These are phyloP conservation scores for Globisporangium canariense DNA, from an alignment of 352 stramenopile genomes.

Conservation along the genomic window DNA sequence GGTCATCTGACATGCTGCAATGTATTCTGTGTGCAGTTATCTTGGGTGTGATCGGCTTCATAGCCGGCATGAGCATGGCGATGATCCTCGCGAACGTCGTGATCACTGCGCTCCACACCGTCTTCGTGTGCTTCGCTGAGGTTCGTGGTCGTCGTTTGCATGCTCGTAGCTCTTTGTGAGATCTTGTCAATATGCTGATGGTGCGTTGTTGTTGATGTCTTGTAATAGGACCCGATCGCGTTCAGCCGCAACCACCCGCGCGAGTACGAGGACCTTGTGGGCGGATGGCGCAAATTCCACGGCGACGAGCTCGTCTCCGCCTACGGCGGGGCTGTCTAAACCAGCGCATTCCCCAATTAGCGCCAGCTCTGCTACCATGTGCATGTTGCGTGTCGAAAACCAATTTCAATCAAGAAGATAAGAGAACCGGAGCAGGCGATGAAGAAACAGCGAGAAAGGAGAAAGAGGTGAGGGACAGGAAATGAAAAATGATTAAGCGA, in stretches of 20 bases:
- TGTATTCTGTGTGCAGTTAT: slow-evolving; percentile 19
- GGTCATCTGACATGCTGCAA: background rate
- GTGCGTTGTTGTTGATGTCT: slow-evolving; percentile 3
- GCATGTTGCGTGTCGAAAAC: slow-evolving; percentile 1
- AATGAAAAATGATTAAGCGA: background rate
- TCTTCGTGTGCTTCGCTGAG: slow-evolving; percentile 89
- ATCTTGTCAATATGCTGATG: slow-evolving; percentile 10
- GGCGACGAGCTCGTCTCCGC: slow-evolving; percentile 63
- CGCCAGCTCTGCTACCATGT: background rate
- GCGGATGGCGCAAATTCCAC: slow-evolving; percentile 81
- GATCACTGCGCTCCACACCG: slow-evolving; percentile 79
- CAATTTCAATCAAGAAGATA: slow-evolving; percentile 1
- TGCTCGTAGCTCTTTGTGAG: background rate
- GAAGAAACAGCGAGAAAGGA: background rate
- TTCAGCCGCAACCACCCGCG: slow-evolving; percentile 81
- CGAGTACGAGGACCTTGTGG: slow-evolving; percentile 76
- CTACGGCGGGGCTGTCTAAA: slow-evolving; percentile 72
- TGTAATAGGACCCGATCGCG: slow-evolving; percentile 59
- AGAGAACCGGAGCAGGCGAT: background rate
- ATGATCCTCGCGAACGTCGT: slow-evolving; percentile 82
- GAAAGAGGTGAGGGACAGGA: background rate
- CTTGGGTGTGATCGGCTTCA: slow-evolving; percentile 70
- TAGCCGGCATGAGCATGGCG: slow-evolving; percentile 77
- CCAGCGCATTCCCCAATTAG: background rate
- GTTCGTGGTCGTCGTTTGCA: slow-evolving; percentile 21